Conservation (phyloP, 2,329 filamentous ascomycete species). For the Fusarium nematophilum region DNA sequence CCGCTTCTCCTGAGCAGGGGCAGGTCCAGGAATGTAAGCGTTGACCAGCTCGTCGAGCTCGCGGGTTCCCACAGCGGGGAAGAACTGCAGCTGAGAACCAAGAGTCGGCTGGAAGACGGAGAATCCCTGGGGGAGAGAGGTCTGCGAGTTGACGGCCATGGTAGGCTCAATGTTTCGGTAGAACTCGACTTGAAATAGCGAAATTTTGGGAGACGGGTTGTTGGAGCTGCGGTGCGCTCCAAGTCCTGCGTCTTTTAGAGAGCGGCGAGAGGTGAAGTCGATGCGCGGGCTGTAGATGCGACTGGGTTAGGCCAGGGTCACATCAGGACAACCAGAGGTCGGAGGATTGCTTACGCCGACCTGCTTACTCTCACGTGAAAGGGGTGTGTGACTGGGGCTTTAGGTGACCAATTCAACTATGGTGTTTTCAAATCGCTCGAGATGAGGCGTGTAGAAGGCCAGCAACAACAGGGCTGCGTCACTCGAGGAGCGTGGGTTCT, state of each 20-base stretch:
- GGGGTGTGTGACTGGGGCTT: constrained; percentile 3
- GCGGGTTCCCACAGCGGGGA: constrained; percentile 71
- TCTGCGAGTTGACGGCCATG: constrained; percentile 44
- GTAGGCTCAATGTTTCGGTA: constrained; percentile 18
- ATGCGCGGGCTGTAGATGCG: constrained; percentile 4
- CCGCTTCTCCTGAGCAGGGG: constrained; percentile 68
- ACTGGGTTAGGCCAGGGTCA: constrained; percentile 19
- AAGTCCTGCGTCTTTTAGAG: constrained; percentile 4
- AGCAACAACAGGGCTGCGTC: constrained; percentile 17
- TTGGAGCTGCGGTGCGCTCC: constrained; percentile 17
- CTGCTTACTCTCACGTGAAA: constrained; percentile 35
- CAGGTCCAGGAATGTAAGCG: constrained; percentile 65
- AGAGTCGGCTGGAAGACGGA: constrained; percentile 69
- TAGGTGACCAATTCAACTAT: constrained; percentile 8
- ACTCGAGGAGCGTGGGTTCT: constrained; percentile 16
- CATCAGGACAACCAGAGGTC: constrained; percentile 7
- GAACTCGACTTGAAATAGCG: constrained; percentile 10
- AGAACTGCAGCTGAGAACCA: constrained; percentile 71
- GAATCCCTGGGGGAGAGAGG: constrained; percentile 59
- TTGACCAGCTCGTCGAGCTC: constrained; percentile 71
- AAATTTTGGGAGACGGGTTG: constrained; percentile 19
- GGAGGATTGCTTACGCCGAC: constrained; percentile 39
- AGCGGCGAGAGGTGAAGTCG: constrained; percentile 9
- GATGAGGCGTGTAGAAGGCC: constrained; percentile 4
- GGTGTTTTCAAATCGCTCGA: constrained; percentile 24